Conservation (phyloP, 495 filamentous ascomycete species). For the Astrothelium subdiscretum region DNA sequence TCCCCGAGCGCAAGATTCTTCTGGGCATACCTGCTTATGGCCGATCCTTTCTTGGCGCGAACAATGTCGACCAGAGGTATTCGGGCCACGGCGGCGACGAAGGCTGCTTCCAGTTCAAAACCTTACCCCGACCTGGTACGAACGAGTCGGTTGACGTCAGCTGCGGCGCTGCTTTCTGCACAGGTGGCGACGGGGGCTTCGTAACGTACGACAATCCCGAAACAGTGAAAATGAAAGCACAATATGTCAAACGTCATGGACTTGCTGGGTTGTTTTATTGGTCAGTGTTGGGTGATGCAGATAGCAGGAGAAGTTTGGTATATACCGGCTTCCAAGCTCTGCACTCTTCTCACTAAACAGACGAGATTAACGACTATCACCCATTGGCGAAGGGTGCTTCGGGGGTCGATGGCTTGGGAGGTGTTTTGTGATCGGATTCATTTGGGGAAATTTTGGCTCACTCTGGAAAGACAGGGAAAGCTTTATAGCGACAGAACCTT, state of each 20-base stretch:
- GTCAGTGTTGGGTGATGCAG: slow-evolving; percentile 72
- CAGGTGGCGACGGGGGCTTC: slow-evolving; percentile 74
- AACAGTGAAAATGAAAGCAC: slow-evolving; percentile 74
- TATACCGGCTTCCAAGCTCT: slow-evolving; percentile 21
- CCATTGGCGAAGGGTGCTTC: not conserved
- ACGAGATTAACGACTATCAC: no score
- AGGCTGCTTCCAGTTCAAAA: slow-evolving; percentile 71
- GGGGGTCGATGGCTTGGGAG: not conserved
- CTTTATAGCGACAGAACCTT: not conserved
- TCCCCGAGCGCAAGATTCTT: slow-evolving; percentile 63
- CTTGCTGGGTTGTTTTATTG: slow-evolving; percentile 85
- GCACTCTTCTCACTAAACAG: slow-evolving; percentile 9
- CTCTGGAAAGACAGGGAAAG: not conserved
- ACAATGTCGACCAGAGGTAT: slow-evolving; percentile 50
- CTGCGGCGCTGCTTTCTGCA: slow-evolving; percentile 61
- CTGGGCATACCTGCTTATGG: slow-evolving; percentile 75
- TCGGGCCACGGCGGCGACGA: slow-evolving; percentile 60
- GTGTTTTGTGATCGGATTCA: not conserved
- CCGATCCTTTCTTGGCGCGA: slow-evolving; percentile 62
- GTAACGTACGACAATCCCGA: slow-evolving; percentile 77
- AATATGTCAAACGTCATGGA: slow-evolving; percentile 62
- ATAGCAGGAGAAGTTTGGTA: slow-evolving; percentile 58
- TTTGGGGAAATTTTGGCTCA: not conserved
- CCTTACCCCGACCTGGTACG: slow-evolving; percentile 59
- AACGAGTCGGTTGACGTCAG: slow-evolving; percentile 59